Evolutionary conservation across 345 rosid genomes (phyloP), one percentile per base, ranked within the genome.

Genomic region (Gossypium raimondii): DNA sequence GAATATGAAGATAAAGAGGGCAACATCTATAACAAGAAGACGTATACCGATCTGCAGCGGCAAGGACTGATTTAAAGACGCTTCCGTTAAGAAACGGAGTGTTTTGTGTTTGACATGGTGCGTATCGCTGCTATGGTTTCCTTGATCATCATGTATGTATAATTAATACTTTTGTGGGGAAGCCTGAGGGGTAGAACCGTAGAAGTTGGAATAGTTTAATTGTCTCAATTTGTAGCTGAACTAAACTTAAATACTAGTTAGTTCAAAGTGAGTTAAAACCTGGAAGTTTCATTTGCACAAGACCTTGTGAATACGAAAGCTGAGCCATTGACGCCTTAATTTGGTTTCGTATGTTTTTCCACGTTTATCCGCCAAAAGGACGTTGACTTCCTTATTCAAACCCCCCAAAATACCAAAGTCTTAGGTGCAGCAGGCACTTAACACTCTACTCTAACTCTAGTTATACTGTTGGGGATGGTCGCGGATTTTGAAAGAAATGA

Each of bases 1-100:
- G 99, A 96, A 73, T 96, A 93, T 13, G 99, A 96, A 79, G 99
- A 96, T 77, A 89, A 79, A 78, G 99, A 96, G 79, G 99, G 99
- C 7, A 96, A 96, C 85, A 96, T 93, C 57, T 96, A 96, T 81
- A 96, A 96, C 90, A 96, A 89, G 86, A 96, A 93, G 90, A 96
- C 99, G 17, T 96, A 85, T 67, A 83, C 95, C 20, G 99, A 96
- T 88, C 89, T 96, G 69, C 98, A 96, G 84, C 93, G 98, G 44
- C 99, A 93, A 79, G 99, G 99, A 48, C 87, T 96, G 77, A 93
- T 96, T 3, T 93, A 82, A 87, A 78, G 29, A 74, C 13, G 20
- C 5, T 12, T 72, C 52, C 12, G 2, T 57, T 22, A 27, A 57
- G 27, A 56, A 56, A 3, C 24, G 4, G 12, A n/a, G 27, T 56